These are phyloP conservation scores for Dissoconium aciculare DNA, from an alignment of 2,329 filamentous ascomycete genomes.

Conservation along the genomic window DNA sequence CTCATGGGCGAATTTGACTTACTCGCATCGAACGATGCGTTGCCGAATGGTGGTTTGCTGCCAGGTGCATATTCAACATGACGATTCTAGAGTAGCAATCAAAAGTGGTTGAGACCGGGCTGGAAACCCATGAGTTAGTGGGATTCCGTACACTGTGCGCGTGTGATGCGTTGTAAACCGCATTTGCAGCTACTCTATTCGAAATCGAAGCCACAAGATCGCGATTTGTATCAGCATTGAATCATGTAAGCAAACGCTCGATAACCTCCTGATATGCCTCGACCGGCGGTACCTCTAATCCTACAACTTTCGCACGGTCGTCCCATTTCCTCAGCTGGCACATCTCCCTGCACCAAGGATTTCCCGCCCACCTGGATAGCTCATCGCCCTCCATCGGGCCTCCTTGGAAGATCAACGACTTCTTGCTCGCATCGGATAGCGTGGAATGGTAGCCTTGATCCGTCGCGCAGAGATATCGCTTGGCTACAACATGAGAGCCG, in stretches of 20 bases:
- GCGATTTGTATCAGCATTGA: no score
- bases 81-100: no score
- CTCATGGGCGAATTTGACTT: conserved; percentile 14
- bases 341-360: conserved; percentile 11
- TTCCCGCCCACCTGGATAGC: conserved; percentile 11
- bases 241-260: conserved; percentile 4
- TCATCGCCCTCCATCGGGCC: conserved; percentile 23
- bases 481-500: conserved; percentile 27
- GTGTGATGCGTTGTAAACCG: no score
- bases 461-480: conserved; percentile 26
- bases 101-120: no score
- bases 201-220: conserved; percentile 1
- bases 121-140: no score
- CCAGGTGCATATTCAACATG: no score
- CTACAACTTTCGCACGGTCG: conserved; percentile 13
- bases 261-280: conserved; percentile 9
- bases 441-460: conserved; percentile 11
- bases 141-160: no score
- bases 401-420: conserved; percentile 26
- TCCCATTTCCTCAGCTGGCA: conserved; percentile 13
- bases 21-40: no score
- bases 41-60: no score
- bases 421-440: conserved; percentile 20
- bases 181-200: no score
- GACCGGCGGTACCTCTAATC: conserved; percentile 6